Conservation (phyloP, 2,329 filamentous ascomycete species). For the Calonectria pseudoturangicola region DNA sequence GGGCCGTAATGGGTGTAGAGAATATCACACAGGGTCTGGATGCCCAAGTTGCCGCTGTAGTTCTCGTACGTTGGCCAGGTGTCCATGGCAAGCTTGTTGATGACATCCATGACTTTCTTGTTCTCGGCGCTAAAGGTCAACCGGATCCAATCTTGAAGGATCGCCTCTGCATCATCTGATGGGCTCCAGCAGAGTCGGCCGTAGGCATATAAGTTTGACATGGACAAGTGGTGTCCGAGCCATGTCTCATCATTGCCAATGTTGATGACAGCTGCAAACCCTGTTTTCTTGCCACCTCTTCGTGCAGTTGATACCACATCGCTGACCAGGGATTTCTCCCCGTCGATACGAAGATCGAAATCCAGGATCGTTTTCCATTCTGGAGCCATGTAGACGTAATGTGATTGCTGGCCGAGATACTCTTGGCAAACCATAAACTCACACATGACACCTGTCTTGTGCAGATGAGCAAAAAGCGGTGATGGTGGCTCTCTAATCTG, state of each 20-base stretch:
- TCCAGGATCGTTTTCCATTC: slow-evolving; percentile 16
- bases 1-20: neutral
- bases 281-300: neutral
- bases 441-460: slow-evolving; percentile 10
- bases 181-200: slow-evolving; percentile 12
- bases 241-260: slow-evolving; percentile 10
- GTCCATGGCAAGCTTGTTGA: slow-evolving; percentile 13
- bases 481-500: slow-evolving; percentile 16
- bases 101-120: slow-evolving; percentile 12
- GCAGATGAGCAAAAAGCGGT: slow-evolving; percentile 2
- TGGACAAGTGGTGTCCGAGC: slow-evolving; percentile 7
- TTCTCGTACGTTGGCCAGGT: slow-evolving; percentile 21
- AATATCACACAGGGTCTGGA: neutral
- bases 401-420: slow-evolving; percentile 1
- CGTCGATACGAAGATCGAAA: slow-evolving; percentile 9
- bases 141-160: slow-evolving; percentile 5
- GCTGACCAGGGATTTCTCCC: neutral
- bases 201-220: slow-evolving; percentile 7
- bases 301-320: slow-evolving; percentile 12
- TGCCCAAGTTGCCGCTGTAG: slow-evolving; percentile 6
- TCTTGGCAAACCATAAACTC: slow-evolving; percentile 22
- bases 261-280: slow-evolving; percentile 2
- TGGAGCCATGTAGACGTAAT: slow-evolving; percentile 1
- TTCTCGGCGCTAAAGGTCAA: slow-evolving; percentile 10
- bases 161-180: slow-evolving; percentile 1